Base-by-base conservation (phyloP, 306 rosid genomes). In the Citrullus amarus region DNA sequence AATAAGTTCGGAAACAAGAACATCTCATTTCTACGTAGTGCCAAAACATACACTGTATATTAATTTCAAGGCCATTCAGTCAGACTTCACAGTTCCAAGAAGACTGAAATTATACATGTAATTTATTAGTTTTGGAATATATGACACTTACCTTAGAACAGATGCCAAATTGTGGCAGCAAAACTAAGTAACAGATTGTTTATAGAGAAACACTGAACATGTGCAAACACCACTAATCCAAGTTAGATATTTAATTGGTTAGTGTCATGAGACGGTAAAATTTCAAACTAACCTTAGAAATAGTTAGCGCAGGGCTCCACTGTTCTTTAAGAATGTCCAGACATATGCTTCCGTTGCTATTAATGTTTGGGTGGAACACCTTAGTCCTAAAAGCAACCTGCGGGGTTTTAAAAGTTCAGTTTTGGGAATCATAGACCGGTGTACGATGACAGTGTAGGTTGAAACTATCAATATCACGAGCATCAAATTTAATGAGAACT, bases 331-430 rank as follows among this genome's bases (percentile, higher is more conserved):
- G 98, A 84, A 91, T 91, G 85, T 93, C 96, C 79, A 93, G 87
- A 78, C 98, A 93, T 66, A 93, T 93, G 77, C 91, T 93, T 81
- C 98, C 98, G 34, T 91, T 91, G 80, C 95, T 91, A 66, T 91
- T 93, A 82, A 93, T 89, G 83, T 93, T 93, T 34, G 98, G 98
- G 83, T 93, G 98, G 88, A 91, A 93, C n/a, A 93, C 96, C 88
- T 91, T 93, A 15, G 96, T 93, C 92, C 92, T 91, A 77, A 93
- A 91, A 41, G 96, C 92, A 80, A 93, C 98, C 98, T 91, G 91
- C 85, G 79, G 60, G 30, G 78, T 71, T 25, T 17, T 54, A 74
- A 11, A 25, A 4, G 12, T 67, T 63, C 43, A 83, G 66, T 34
- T 54, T 78, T 39, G 53, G 8, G 17, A 67, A 67, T 51, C 17